A percentile compares a stretch with the other conserved stretches of the same genome.
Evolutionary conservation across 2,329 filamentous ascomycete species (phyloP).

Genomic region (Xylaria sp.): DNA sequence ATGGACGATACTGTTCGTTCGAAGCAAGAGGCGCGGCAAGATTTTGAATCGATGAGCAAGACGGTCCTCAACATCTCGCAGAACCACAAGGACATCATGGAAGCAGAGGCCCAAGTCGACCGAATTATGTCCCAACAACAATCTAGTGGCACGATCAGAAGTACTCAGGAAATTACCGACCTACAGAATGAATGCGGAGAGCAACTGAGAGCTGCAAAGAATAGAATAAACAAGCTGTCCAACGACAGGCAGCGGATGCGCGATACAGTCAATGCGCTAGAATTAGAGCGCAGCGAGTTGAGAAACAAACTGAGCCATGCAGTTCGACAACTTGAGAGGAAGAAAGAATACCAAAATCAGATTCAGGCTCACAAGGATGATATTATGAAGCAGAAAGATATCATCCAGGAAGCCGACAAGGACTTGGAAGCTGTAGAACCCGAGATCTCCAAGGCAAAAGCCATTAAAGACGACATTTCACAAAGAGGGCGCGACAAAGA

Average conservation of each 20-base stretch:
- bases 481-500: slow-evolving; percentile 78
- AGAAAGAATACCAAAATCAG: slow-evolving; percentile 74
- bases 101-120: slow-evolving; percentile 77
- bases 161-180: slow-evolving; percentile 85
- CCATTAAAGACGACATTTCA: slow-evolving; percentile 80
- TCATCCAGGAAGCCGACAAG: slow-evolving; percentile 74
- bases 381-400: slow-evolving; percentile 74
- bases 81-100: slow-evolving; percentile 76
- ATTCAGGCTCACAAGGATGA: slow-evolving; percentile 79
- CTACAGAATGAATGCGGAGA: slow-evolving; percentile 75
- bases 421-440: slow-evolving; percentile 81
- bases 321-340: slow-evolving; percentile 82
- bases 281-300: slow-evolving; percentile 81
- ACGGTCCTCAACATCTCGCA: slow-evolving; percentile 81
- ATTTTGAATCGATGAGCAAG: slow-evolving; percentile 80
- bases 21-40: slow-evolving; percentile 72
- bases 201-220: slow-evolving; percentile 72
- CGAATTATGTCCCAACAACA: slow-evolving; percentile 81
- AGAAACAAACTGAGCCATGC: slow-evolving; percentile 77
- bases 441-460: slow-evolving; percentile 78
- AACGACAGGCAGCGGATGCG: slow-evolving; percentile 77
- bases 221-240: slow-evolving; percentile 72
- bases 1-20: slow-evolving; percentile 74
- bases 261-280: slow-evolving; percentile 74
- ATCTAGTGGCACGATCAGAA: slow-evolving; percentile 71